Base-by-base conservation (phyloP, 768 basidiomycete species). In the Scleroderma bovista region DNA sequence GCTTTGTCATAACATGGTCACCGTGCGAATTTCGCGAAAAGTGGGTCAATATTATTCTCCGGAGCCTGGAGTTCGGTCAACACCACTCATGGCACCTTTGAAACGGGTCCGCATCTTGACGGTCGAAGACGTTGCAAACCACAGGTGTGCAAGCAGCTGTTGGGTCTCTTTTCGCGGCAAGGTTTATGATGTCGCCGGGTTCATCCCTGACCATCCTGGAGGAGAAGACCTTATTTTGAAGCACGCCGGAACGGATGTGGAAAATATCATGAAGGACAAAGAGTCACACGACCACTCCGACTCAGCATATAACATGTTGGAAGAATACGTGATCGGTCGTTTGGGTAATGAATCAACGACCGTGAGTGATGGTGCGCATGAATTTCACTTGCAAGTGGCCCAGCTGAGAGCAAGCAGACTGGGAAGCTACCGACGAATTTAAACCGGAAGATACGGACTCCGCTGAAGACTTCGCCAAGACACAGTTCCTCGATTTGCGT, bases 151-250 rank as follows among this genome's bases (percentile, higher is more conserved):
- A 1, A 57, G 69, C 1, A 88, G 81, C 57, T 93, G 90, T 65
- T 97, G 92, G 90, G 73, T 98, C 44, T 76, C 86, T 2, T 82
- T 81, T 64, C 74, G 74, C 51, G 86, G 85, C 60, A 88, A 84
- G 61, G 90, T 99, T 20, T 98, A 94, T 75, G 84, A 99, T 63
- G 83, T 98, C 46, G 85, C 94, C 3, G 57, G 60, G 3, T 97
- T 98, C 69, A 69, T 94, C 2, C 60, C 77, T 46, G 93, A 95
- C 72, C 93, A 96, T 64, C 93, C 94, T 11, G 95, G 95, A 55
- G 93, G 94, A 3, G 95, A 98, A 66, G 94, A 97, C 64, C 69
- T 93, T 54, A 80, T 99, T 57, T 69, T 93, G 34, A 72, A 81
- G 39, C 77, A 86, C 67, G 95, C 88, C 5, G 94, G 93, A 36